Evolutionary conservation across 148 eudicot species (phyloP).

Genomic region (Vaccinium myrtillus): DNA sequence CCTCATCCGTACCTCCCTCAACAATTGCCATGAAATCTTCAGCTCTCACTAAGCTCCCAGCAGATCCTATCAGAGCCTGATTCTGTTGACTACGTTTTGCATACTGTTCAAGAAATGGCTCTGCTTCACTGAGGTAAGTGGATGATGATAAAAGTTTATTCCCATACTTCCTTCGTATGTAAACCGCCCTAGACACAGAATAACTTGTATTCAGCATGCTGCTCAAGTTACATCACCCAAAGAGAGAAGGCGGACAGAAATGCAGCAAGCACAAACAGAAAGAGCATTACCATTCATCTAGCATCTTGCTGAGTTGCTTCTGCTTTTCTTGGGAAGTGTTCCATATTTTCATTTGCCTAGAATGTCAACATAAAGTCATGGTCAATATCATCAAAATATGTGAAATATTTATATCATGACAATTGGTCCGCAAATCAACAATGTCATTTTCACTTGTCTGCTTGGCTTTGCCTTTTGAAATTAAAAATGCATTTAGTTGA

Average conservation of each 20-base stretch:
- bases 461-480: not conserved
- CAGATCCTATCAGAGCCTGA: slow-evolving; percentile 79
- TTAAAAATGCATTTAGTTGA: not conserved
- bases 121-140: slow-evolving; percentile 85
- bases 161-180: slow-evolving; percentile 68
- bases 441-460: not conserved
- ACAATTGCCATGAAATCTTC: slow-evolving; percentile 83
- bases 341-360: slow-evolving; percentile 94
- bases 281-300: slow-evolving; percentile 81
- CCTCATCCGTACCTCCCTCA: slow-evolving; percentile 76
- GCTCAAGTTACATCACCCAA: not conserved
- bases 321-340: slow-evolving; percentile 81
- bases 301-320: slow-evolving; percentile 71
- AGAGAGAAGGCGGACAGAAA: slow-evolving; percentile 9
- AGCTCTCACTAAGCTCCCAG: slow-evolving; percentile 73
- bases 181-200: slow-evolving; percentile 65
- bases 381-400: not conserved
- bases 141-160: slow-evolving; percentile 58
- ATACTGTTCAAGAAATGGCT: slow-evolving; percentile 91
- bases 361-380: slow-evolving; percentile 17
- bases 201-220: slow-evolving; percentile 12
- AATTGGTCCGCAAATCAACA: not conserved
- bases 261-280: not conserved
- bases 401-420: not conserved
- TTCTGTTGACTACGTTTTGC: slow-evolving; percentile 81